phyloP scores from a whole-genome alignment of 1,284 basidiomycete genomes.

The Inonotus hispidus region DNA sequence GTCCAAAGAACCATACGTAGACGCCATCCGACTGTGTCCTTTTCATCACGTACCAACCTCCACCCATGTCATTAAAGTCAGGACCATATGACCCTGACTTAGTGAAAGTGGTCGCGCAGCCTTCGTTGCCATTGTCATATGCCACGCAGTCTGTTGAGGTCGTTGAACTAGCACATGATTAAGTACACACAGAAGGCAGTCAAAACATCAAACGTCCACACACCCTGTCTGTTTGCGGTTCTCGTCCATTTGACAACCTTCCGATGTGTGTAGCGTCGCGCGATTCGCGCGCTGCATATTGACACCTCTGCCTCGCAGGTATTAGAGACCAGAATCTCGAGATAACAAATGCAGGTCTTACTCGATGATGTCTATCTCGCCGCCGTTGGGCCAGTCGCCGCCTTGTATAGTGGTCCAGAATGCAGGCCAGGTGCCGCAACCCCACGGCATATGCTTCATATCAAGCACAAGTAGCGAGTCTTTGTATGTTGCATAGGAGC shows the following conservation, averaged over 20 bases:
- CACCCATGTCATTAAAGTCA: conserved; percentile 27
- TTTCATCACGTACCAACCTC: conserved; percentile 28
- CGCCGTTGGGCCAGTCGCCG: conserved; percentile 24
- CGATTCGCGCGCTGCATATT: conserved; percentile 22
- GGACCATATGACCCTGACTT: conserved; percentile 27
- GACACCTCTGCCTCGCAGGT: conserved; percentile 8
- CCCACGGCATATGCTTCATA: conserved; percentile 25
- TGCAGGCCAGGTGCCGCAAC: conserved; percentile 33
- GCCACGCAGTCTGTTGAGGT: conserved; percentile 31
- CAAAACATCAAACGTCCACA: conserved; percentile 17
- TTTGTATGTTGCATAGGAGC: conserved; percentile 20
- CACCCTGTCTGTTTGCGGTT: conserved; percentile 22
- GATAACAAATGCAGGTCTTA: neutral
- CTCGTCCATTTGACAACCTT: conserved; percentile 24
- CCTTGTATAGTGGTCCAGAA: conserved; percentile 35
- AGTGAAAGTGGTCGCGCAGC: conserved; percentile 33
- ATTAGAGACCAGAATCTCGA: neutral
- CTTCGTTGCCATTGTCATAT: conserved; percentile 30
- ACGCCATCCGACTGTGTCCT: conserved; percentile 24
- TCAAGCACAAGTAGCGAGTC: conserved; percentile 27
- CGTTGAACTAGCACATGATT: neutral
- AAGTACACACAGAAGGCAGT: neutral
- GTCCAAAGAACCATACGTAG: conserved; percentile 29
- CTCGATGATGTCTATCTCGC: conserved; percentile 24
- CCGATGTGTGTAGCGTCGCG: conserved; percentile 29